Conservation (phyloP, 495 filamentous ascomycete genomes). For the Tuber microsphaerosporum region DNA sequence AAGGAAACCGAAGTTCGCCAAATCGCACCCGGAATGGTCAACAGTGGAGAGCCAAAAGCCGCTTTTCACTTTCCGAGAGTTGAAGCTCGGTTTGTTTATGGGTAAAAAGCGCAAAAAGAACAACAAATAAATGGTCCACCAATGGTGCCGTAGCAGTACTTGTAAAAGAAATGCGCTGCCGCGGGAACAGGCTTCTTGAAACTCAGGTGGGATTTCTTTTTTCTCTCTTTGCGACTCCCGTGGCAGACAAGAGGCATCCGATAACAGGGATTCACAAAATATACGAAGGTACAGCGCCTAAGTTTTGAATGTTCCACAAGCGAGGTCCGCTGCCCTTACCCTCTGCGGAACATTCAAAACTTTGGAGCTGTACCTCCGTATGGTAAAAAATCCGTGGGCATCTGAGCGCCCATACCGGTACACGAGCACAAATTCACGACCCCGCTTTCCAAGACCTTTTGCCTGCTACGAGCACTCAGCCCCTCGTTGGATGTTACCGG, state of each 20-base stretch:
- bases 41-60: background rate
- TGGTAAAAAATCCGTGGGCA: too few species aligned
- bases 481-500: background rate
- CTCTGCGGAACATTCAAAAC: too few species aligned
- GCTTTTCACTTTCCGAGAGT: background rate
- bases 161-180: background rate
- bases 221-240: background rate
- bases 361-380: too few species aligned
- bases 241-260: too few species aligned
- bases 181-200: background rate
- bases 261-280: too few species aligned
- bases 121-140: background rate
- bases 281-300: too few species aligned
- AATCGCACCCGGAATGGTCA: background rate
- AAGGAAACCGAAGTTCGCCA: background rate
- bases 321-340: too few species aligned
- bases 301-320: too few species aligned
- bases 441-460: too few species aligned
- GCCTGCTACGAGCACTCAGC: background rate
- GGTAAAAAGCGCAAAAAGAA: background rate
- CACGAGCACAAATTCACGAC: too few species aligned
- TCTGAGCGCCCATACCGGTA: too few species aligned
- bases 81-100: background rate
- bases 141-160: background rate
- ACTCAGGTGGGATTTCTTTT: background rate